Conservation (phyloP, 2,329 filamentous ascomycete genomes). For the Penicillium palitans region DNA sequence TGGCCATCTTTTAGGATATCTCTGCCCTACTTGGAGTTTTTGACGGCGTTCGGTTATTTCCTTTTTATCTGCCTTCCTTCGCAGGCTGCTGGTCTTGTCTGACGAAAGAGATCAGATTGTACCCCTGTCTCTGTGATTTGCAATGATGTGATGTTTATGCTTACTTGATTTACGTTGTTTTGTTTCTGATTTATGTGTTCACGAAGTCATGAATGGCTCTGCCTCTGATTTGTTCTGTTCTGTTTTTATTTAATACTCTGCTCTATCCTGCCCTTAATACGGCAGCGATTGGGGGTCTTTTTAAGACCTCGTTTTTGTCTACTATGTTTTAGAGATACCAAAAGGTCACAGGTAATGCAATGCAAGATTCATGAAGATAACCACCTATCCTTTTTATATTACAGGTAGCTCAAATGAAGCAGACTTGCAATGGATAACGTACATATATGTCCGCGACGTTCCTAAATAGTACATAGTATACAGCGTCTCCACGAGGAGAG, state of each 20-base stretch:
- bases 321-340: not conserved
- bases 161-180: slow-evolving; percentile 12
- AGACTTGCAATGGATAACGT: not conserved
- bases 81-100: slow-evolving; percentile 18
- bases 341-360: not conserved
- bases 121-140: slow-evolving; percentile 8
- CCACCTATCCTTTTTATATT: not conserved
- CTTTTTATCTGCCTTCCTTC: slow-evolving; percentile 1
- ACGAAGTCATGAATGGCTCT: slow-evolving; percentile 22
- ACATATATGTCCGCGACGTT: not conserved
- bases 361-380: not conserved
- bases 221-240: not conserved
- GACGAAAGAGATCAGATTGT: slow-evolving; percentile 1
- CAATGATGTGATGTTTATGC: slow-evolving; percentile 22
- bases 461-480: slow-evolving; percentile 8
- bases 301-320: not conserved
- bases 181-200: slow-evolving; percentile 18
- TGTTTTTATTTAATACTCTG: not conserved
- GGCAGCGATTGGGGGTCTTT: not conserved
- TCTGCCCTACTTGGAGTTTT: slow-evolving; percentile 1
- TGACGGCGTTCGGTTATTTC: not conserved
- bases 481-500: not conserved
- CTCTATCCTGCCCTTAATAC: not conserved
- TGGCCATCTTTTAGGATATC: not conserved
- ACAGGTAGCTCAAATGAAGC: not conserved